phyloP scores from a whole-genome alignment of 495 filamentous ascomycete genomes.

The Sordaria brevicollis region DNA sequence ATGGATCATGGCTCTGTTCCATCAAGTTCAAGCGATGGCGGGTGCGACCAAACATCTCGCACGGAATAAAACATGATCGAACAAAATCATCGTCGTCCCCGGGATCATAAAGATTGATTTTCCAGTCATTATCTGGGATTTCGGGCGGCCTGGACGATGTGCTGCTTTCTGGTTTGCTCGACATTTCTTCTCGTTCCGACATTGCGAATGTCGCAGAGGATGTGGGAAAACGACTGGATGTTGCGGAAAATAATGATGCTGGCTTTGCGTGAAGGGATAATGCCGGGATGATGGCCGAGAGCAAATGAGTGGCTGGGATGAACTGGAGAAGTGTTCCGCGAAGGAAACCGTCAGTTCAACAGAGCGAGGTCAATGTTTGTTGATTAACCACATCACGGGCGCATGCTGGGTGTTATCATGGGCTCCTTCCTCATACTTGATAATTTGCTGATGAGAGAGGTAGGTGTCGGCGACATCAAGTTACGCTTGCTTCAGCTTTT shows the following conservation, averaged over 20 bases:
- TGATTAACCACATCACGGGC: background rate
- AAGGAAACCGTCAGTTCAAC: background rate
- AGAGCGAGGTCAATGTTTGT: background rate
- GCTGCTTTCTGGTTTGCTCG: background rate
- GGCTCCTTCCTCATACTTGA: background rate
- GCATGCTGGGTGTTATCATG: background rate
- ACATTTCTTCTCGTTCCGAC: background rate
- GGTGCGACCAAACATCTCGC: conserved; percentile 14
- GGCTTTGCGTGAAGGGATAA: background rate
- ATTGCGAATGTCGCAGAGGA: background rate
- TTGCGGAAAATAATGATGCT: background rate
- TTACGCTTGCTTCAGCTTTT: background rate
- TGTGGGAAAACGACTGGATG: background rate
- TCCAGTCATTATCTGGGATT: conserved; percentile 4
- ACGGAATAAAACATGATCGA: conserved; percentile 13
- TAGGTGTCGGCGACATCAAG: background rate
- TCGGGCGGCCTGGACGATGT: background rate
- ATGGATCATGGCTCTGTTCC: conserved; percentile 4
- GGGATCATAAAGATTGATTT: conserved; percentile 9
- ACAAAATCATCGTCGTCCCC: conserved; percentile 10
- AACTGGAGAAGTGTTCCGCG: background rate
- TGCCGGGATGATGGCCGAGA: background rate
- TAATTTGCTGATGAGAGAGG: background rate
- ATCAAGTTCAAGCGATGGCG: conserved; percentile 10
- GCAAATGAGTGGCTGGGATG: background rate